Base-by-base conservation (phyloP, 1,139 yeast species). In the Geotrichum restrictum region DNA sequence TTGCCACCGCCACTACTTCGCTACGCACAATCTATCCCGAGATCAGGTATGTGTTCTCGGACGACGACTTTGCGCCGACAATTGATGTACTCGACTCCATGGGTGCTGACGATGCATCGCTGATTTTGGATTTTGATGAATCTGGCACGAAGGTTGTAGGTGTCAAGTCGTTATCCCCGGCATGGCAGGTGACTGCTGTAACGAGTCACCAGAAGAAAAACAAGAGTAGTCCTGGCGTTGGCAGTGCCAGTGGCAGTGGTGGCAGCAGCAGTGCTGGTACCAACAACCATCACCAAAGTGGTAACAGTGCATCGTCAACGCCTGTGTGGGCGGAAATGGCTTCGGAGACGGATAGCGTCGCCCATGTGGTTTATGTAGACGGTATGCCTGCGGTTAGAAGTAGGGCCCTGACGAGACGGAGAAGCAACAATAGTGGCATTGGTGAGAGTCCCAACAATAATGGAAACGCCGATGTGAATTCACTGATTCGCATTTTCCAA, bases 41-140 rank as follows among this genome's bases (percentile, higher is more conserved):
- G 44, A 69, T 71, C 8, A 69, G 67, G 51, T 71, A 69, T 51
- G 65, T 72, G 10, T 72, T 70, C 53, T 58, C 60, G 1, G 74
- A 72, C 57, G 75, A 72, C 59, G 66, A 62, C 50, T 68, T 69
- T 53, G 59, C 62, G 19, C 71, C 72, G 1, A 65, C 70, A 14
- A 54, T 65, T 21, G 72, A 69, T 46, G 64, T 64, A 8, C 58
- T 65, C 19, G 70, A 69, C 44, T 16, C 31, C 7, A 31, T 11
- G 14, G 24, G n/a, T n/a, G 47, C 32, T 11, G 45, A 59, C 37
- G 57, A 55, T 29, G 60, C 67, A 5, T 64, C 72, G 1, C 59
- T 71, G 3, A 60, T 71, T 5, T 64, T 71, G 5, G 75, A 72
- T 51, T 64, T 71, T 45, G 72, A 70, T 53, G 61, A 56, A n/a